A percentile compares a stretch with the other conserved stretches of the same genome.
Conservation (phyloP, 2,329 filamentous ascomycete species). For the Fusarium circinatum region DNA sequence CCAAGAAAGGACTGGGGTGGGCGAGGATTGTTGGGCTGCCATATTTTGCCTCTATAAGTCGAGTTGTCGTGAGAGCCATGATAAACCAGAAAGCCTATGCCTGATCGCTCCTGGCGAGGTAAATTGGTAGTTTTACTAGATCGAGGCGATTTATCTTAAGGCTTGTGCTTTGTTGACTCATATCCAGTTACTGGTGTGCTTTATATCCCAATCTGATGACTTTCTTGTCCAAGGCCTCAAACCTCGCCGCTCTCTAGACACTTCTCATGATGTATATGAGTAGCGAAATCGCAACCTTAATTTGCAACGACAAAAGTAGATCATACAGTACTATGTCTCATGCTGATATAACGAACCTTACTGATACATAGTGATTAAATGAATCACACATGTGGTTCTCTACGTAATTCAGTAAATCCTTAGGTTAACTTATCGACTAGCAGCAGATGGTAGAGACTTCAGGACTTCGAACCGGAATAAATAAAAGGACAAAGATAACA, state of each 20-base stretch:
- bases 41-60: slow-evolving; percentile 79
- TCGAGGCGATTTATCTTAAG: not conserved
- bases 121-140: not conserved
- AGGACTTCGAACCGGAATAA: not conserved
- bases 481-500: not conserved
- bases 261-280: not conserved
- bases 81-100: not conserved
- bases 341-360: not conserved
- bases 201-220: not conserved
- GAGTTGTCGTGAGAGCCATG: not conserved
- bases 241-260: not conserved
- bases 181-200: not conserved
- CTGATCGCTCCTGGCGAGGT: not conserved
- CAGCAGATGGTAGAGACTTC: not conserved
- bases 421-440: not conserved
- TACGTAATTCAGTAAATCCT: not conserved
- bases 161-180: not conserved
- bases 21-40: slow-evolving; percentile 87
- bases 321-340: not conserved
- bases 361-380: not conserved
- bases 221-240: not conserved
- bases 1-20: slow-evolving; percentile 90
- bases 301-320: not conserved
- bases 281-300: not conserved
- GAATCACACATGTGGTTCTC: not conserved